Percentiles rank a stretch among this genome's conserved stretches.
These are phyloP conservation scores for Rhizoclosmatium sp. DNA, from an alignment of 192 early-diverging fungal genomes.

Conservation along the genomic window DNA sequence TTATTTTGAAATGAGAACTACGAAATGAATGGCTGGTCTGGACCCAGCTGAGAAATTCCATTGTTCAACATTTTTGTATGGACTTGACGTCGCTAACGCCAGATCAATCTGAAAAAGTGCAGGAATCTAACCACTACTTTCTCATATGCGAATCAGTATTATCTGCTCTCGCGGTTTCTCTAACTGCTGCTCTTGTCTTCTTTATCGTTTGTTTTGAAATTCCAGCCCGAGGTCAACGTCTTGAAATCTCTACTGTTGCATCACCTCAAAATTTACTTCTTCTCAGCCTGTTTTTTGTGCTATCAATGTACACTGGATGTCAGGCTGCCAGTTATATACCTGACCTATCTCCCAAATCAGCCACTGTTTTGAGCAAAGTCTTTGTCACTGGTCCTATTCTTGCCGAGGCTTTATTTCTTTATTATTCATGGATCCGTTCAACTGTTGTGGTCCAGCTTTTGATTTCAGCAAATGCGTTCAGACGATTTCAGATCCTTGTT, in stretches of 20 bases:
- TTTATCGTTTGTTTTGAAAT: background rate
- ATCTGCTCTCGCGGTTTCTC: background rate
- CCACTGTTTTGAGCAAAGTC: background rate
- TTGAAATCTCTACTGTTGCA: background rate
- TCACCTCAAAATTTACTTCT: background rate
- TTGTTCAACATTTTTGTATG: too few relatives aligned
- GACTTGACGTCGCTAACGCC: too few relatives aligned
- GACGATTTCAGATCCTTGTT: background rate
- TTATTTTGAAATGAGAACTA: too few relatives aligned
- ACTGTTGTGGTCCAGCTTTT: background rate
- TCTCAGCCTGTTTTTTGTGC: background rate
- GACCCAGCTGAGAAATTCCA: too few relatives aligned
- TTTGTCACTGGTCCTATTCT: background rate
- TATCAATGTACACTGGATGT: background rate
- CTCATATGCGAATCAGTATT: background rate
- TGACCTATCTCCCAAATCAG: too few relatives aligned
- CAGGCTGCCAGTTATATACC: background rate
- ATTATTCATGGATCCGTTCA: constrained; percentile 5
- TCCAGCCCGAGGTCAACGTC: background rate
- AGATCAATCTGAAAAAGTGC: too few relatives aligned
- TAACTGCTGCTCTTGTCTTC: background rate
- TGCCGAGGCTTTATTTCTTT: background rate
- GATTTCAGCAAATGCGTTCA: background rate
- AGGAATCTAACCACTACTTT: too few relatives aligned
- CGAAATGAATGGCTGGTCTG: too few relatives aligned